phyloP scores from a whole-genome alignment of 257 asterid species.

The Solanum sparsipilum region DNA sequence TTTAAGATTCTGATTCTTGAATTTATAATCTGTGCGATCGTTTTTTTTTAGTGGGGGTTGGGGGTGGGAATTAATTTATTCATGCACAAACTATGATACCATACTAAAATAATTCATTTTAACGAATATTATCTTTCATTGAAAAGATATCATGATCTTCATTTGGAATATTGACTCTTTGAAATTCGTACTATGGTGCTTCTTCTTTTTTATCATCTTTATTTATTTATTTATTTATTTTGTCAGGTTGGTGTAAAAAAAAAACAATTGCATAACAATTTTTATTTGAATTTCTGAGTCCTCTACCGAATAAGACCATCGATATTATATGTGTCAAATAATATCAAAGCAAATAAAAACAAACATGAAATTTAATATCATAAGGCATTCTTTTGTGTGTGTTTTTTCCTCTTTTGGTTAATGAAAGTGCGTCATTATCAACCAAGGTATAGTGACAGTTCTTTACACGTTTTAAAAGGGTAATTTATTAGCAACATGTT shows the following conservation, averaged over 20 bases:
- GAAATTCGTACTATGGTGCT: background rate
- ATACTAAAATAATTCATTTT: background rate
- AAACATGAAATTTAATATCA: background rate
- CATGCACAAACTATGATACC: background rate
- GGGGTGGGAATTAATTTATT: background rate
- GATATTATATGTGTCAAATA: background rate
- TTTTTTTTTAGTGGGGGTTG: background rate
- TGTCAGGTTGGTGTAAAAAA: background rate
- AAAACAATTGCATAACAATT: background rate
- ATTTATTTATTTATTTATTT: background rate
- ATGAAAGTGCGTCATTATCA: background rate
- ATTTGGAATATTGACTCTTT: background rate
- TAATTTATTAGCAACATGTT: background rate
- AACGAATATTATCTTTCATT: background rate
- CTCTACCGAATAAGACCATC: background rate
- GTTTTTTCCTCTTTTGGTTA: background rate
- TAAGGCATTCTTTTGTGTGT: background rate
- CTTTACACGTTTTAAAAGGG: background rate
- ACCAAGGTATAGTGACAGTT: background rate
- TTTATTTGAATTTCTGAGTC: too few species aligned
- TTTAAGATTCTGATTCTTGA: too few species aligned
- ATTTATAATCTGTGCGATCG: background rate
- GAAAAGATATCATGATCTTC: background rate
- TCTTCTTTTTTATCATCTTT: background rate
- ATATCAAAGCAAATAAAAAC: background rate